Base-by-base conservation (phyloP, 139 green algal species). In the Chlamydomonas sphaeroides region DNA sequence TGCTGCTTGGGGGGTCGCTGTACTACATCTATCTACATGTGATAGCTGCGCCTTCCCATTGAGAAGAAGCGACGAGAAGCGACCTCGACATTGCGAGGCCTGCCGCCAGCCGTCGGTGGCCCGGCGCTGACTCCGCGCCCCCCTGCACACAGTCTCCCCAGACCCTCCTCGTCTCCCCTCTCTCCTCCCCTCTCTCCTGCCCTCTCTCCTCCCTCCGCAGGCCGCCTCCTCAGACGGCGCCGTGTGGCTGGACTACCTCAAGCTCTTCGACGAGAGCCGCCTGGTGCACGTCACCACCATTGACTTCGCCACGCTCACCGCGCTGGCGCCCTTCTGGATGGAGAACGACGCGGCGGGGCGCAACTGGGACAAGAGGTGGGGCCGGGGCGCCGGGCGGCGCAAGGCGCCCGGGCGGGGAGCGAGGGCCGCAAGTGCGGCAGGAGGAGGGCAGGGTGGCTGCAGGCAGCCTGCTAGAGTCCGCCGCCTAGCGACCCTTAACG, bases 251-350 rank as follows among this genome's bases (percentile, higher is more conserved):
- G 85, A 85, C 2, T 98, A 94, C 86, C 33, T 92, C 26, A 68
- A 86, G 41, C 86, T 97, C 33, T 94, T 98, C 67, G 88, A 95
- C 66, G 90, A 96, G 87, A 94, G 87, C 85, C 77, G 92, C 10
- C 91, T 98, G 14, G 90, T 95, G 49, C 93, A 98, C 68, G 91
- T 93, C 2, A 96, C 91, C 62, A 94, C 87, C 18, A 14, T 97
- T 1, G 95, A 98, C 89, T 98, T 97, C 70, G 41, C 84, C 25
- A 89, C 89, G 48, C 85, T 95, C n/a, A 94, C 86, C 15, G 57
- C 86, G 0, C 88, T 97, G 48, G 82, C 87, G 10, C 94, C 94
- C 14, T 96, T 97, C 76, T 98, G 95, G 94, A 94, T 98, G 85
- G 85, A 62, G 18, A 94, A 95, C 78, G 95, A 98, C 83, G 95